These are phyloP conservation scores for Ascochyta lentis DNA, from an alignment of 2,329 filamentous ascomycete species.

Conservation along the genomic window DNA sequence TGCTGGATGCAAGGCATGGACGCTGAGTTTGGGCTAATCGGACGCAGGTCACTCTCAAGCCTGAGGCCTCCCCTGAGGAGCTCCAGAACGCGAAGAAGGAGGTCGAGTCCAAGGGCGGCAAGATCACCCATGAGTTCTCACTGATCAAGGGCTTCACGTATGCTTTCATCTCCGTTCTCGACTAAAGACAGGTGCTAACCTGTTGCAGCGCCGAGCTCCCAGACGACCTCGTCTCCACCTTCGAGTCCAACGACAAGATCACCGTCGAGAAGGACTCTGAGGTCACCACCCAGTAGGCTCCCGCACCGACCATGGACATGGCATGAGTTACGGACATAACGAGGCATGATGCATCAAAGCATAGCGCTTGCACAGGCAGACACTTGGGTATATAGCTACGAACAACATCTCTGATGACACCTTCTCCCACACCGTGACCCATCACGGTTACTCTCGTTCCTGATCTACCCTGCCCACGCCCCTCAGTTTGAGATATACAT, in stretches of 20 bases:
- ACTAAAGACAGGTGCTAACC: too few species aligned
- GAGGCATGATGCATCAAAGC: conserved; percentile 13
- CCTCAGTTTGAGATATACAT: conserved; percentile 69
- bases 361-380: conserved; percentile 16
- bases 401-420: conserved; percentile 6
- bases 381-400: conserved; percentile 18
- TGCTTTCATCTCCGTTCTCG: conserved; percentile 38
- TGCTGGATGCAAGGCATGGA: background rate
- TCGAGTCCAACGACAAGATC: conserved; percentile 74
- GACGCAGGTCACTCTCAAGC: conserved; percentile 78
- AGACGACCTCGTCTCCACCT: conserved; percentile 68
- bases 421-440: background rate
- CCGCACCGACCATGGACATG: background rate
- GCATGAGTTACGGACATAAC: conserved; percentile 8
- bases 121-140: conserved; percentile 82
- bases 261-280: conserved; percentile 78
- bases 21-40: conserved; percentile 3
- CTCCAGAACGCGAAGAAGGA: conserved; percentile 80
- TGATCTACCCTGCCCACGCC: conserved; percentile 60
- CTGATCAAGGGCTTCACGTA: conserved; percentile 95
- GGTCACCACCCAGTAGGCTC: conserved; percentile 72
- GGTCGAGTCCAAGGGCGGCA: conserved; percentile 76
- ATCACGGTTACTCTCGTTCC: conserved; percentile 3
- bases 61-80: conserved; percentile 69
- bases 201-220: conserved; percentile 72